Evolutionary conservation across 2,329 filamentous ascomycete species (phyloP).

Genomic region (Alternaria triticina): DNA sequence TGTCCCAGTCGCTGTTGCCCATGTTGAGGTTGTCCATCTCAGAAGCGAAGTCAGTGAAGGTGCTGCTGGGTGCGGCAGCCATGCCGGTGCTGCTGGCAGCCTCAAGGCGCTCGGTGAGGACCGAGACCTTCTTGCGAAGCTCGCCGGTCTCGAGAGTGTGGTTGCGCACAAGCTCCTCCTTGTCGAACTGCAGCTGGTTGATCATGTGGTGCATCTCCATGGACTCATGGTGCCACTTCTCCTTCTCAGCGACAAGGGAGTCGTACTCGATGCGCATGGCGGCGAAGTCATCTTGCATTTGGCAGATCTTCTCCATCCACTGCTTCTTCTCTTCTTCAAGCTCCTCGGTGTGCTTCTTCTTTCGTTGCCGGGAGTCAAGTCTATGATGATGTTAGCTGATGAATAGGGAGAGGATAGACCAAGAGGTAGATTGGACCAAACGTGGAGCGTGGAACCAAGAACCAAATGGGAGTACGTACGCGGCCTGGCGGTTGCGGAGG

Average conservation of each 20-base stretch:
- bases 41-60: slow-evolving; percentile 74
- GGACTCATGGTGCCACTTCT: slow-evolving; percentile 75
- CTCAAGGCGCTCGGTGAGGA: slow-evolving; percentile 78
- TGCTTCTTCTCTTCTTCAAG: slow-evolving; percentile 97
- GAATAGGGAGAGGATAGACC: slow-evolving; percentile 35
- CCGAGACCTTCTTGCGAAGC: slow-evolving; percentile 88
- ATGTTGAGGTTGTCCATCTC: slow-evolving; percentile 86
- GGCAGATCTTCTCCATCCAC: slow-evolving; percentile 75
- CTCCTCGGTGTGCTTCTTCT: slow-evolving; percentile 97
- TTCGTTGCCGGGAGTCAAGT: slow-evolving; percentile 93
- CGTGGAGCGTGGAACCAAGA: slow-evolving; percentile 37
- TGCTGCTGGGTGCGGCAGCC: slow-evolving; percentile 62
- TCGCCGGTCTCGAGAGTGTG: slow-evolving; percentile 92
- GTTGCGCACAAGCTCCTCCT: slow-evolving; percentile 85
- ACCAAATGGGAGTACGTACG: slow-evolving; percentile 68
- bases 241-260: slow-evolving; percentile 58
- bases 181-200: slow-evolving; percentile 79
- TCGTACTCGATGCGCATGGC: slow-evolving; percentile 69
- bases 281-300: slow-evolving; percentile 78
- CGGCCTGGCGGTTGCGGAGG: slow-evolving; percentile 92
- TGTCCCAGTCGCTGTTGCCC: slow-evolving; percentile 78
- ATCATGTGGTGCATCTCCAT: slow-evolving; percentile 77
- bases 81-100: slow-evolving; percentile 54
- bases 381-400: slow-evolving; percentile 58
- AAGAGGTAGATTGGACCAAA: slow-evolving; percentile 41